Percentiles rank a stretch among this genome's conserved stretches.
Conservation (phyloP, 2,329 filamentous ascomycete species). For the Penicillium glabrum region DNA sequence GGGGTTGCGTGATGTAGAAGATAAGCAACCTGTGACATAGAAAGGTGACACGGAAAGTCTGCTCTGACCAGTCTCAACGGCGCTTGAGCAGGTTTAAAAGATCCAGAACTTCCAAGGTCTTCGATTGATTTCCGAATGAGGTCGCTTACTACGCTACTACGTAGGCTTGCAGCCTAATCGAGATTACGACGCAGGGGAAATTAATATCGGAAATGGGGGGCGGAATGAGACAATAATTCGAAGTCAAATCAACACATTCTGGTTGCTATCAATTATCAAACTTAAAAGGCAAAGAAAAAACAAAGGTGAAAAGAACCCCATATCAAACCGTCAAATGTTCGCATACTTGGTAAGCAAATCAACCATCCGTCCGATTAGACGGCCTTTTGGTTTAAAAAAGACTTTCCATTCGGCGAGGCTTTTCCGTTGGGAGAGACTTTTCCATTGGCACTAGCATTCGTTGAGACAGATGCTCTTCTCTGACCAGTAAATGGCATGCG, state of each 20-base stretch:
- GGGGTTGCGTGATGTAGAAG: background rate
- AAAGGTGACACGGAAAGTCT: background rate
- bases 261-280: background rate
- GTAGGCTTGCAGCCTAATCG: background rate
- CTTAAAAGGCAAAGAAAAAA: background rate
- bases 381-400: background rate
- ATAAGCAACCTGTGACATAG: background rate
- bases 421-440: background rate
- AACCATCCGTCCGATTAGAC: background rate
- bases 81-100: no score
- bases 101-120: no score
- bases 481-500: background rate
- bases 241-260: background rate
- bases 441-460: background rate
- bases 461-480: background rate
- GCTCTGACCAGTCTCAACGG: no score
- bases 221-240: no score
- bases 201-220: background rate
- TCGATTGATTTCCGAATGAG: background rate
- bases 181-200: background rate
- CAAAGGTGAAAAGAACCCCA: background rate
- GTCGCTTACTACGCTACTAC: background rate
- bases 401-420: background rate
- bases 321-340: background rate
- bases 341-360: background rate